Conservation (phyloP, 1,284 basidiomycete species). For the Sporisorium scitamineum region DNA sequence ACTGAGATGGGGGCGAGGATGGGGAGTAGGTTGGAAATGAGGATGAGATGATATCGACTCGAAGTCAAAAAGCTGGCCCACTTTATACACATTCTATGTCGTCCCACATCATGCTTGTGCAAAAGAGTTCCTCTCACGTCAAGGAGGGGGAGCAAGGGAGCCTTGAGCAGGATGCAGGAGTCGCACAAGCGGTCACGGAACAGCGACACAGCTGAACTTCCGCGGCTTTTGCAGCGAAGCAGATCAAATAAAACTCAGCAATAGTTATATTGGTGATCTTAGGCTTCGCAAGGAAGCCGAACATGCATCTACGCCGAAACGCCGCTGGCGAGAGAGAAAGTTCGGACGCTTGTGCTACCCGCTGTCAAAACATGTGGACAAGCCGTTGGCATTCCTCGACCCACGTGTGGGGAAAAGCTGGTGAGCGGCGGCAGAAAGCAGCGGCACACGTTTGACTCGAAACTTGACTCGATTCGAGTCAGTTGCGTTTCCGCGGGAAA, state of each 20-base stretch:
- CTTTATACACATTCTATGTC: background rate
- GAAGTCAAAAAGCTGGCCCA: background rate
- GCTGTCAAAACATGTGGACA: conserved; percentile 8
- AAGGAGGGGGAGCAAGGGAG: too few species aligned
- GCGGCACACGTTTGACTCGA: too few species aligned
- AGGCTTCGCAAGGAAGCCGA: too few species aligned
- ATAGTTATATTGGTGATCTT: too few species aligned
- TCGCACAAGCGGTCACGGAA: too few species aligned
- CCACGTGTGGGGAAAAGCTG: background rate
- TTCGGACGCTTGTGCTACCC: conserved; percentile 3
- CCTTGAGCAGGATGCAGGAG: too few species aligned
- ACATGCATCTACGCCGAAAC: too few species aligned
- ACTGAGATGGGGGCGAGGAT: background rate
- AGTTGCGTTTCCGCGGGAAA: background rate
- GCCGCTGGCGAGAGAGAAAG: too few species aligned
- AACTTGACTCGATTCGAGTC: too few species aligned
- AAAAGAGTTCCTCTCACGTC: too few species aligned
- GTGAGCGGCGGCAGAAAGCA: background rate
- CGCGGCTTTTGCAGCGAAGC: background rate
- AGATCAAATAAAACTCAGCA: background rate
- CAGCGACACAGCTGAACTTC: background rate
- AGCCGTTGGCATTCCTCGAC: background rate
- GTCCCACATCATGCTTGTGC: background rate
- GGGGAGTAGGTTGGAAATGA: background rate
- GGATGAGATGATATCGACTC: background rate